Base-by-base conservation (phyloP, 495 filamentous ascomycete species). In the Parmelia sp. region DNA sequence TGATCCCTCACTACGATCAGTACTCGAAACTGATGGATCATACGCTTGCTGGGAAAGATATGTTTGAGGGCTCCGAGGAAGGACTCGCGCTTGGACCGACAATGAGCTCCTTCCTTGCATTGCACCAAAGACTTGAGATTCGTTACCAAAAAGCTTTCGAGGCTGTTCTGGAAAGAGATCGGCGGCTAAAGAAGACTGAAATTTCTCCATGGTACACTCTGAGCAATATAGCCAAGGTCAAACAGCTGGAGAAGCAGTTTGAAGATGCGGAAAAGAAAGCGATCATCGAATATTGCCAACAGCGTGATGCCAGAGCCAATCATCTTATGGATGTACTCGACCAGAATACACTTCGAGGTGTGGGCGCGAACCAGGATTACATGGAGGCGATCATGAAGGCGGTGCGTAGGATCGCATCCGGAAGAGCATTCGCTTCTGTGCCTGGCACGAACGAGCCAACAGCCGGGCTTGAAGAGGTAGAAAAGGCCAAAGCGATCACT, bases 321-420 rank as follows among this genome's bases (percentile, higher is more conserved):
- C 71, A 73, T 42, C 72, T 83, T 12, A 83, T 83, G 78, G 79
- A 83, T 66, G 74, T 78, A 11, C 80, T 83, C 60, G 80, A 83
- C 57, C 76, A 79, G 60, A 80, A 79, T 17, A 79, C 82, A 23
- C 71, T 83, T 63, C 76, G 80, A 59, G 80, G 80, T 2, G 70
- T 83, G 29, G 81, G 81, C 64, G 75, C 78, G 33, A 82, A 83
- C 59, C 80, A 83, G 67, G 77, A 76, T 42, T 73, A 81, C 25
- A 74, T 83, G 57, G 81, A 83, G 65, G 78, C 80, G 37, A 69
- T 81, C 63, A 71, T 76, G 33, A 71, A 73, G 29, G 81, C 79
- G 61, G 66, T 74, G 59, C 70, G 72, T 23, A 73, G 67, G 60
- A 73, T 81, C 17, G 75, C 80, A 57, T 68, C 68, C 29, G 70